Evolutionary conservation across 1,139 yeast genomes (phyloP), one percentile per base, ranked within the genome.

Genomic region (Pichia sp.): DNA sequence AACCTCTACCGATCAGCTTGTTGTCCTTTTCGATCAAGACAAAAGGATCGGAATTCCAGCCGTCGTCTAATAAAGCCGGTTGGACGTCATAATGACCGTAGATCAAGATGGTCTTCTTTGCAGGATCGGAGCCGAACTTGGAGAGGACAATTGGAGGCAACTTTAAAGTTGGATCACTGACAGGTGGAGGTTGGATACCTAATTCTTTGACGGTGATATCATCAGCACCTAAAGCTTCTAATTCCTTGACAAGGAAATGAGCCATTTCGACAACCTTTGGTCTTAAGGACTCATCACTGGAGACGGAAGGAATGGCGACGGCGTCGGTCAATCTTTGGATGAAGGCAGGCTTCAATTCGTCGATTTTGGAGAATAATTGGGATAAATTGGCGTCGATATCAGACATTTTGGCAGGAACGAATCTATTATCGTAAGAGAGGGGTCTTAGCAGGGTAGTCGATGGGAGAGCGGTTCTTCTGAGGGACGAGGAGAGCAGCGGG

Each of bases 71-170:
- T 43, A 77, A 71, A 17, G 99, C 99, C 9, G 99, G 99, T 72
- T 93, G 99, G 52, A 93, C 99, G 62, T 93, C 99, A 69, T 91
- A 91, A 68, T 93, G 99, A 34, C 98, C 99, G 66, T 93, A 93
- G 43, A 94, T 84, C 58, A 94, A 77, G 38, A 94, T 85, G 24
- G 90, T 93, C 70, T 90, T 91, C 73, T 87, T 86, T 34, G 67
- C 56, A 35, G 96, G 83, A 65, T 91, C 96, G 38, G 67, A 66
- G 43, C 99, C 99, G 60, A 78, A 85, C 61, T 95, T 81, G 36
- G 93, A 95, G 56, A 93, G 77, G 22, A 94, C 90, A 54, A 93
- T 84, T 12, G 99, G 99, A 22, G 99, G 99, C 58, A 94, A 78
- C 59, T 81, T 79, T 57, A 93, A 73, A 40, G 72, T 75, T 19